phyloP scores from a whole-genome alignment of 305 asterid species.

The Galium porrigens region DNA sequence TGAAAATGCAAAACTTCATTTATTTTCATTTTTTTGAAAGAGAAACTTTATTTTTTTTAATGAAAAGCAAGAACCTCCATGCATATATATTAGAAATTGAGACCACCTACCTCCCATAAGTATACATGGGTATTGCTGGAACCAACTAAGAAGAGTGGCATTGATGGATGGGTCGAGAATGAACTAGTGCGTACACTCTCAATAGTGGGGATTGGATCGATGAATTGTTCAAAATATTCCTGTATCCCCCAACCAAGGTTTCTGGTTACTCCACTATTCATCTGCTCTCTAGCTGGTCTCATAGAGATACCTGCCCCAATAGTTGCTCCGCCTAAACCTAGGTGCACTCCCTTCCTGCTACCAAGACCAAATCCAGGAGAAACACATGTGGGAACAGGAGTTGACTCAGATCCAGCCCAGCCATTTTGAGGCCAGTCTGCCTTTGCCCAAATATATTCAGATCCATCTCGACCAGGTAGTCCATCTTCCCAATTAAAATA shows the following conservation, averaged over 20 bases:
- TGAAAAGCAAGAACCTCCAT: neutral
- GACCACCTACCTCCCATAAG: slow-evolving; percentile 78
- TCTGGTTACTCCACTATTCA: slow-evolving; percentile 45
- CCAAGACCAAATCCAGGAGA: slow-evolving; percentile 82
- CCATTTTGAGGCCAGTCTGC: slow-evolving; percentile 95
- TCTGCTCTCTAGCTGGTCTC: slow-evolving; percentile 41
- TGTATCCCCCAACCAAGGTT: slow-evolving; percentile 82
- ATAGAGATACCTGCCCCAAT: slow-evolving; percentile 41
- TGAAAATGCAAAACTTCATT: neutral
- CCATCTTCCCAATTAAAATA: slow-evolving; percentile 86
- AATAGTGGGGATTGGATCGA: slow-evolving; percentile 76
- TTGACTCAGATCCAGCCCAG: slow-evolving; percentile 73
- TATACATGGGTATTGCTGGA: slow-evolving; percentile 81
- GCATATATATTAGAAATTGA: neutral
- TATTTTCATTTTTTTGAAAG: too few species aligned
- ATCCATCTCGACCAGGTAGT: slow-evolving; percentile 29
- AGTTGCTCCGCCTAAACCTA: slow-evolving; percentile 81
- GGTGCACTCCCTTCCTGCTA: slow-evolving; percentile 50
- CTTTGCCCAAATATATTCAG: slow-evolving; percentile 74
- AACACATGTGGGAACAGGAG: slow-evolving; percentile 59
- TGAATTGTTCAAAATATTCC: slow-evolving; percentile 72
- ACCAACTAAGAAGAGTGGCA: slow-evolving; percentile 93
- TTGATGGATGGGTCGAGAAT: slow-evolving; percentile 81
- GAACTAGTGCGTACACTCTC: slow-evolving; percentile 65
- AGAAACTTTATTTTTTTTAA: too few species aligned